Conservation (phyloP, 495 filamentous ascomycete genomes). For the Penicillium taxi region DNA sequence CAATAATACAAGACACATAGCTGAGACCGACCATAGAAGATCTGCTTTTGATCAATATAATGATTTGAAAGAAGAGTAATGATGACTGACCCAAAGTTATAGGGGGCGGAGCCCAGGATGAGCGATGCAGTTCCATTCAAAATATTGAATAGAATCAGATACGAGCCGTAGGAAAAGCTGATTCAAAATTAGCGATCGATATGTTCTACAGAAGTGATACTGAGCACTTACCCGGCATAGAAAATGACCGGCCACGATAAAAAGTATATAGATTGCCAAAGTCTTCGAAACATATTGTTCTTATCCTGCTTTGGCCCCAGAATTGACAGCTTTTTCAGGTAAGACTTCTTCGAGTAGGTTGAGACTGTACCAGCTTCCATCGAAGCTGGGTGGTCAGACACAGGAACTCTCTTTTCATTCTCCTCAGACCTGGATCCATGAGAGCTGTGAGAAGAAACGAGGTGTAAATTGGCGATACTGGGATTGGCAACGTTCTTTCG, state of each 20-base stretch:
- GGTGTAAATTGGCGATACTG: slow-evolving; percentile 6
- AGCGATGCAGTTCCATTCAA: slow-evolving; percentile 57
- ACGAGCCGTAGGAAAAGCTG: slow-evolving; percentile 54
- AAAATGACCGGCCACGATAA: slow-evolving; percentile 56
- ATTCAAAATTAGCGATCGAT: slow-evolving; percentile 3
- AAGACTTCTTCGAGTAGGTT: slow-evolving; percentile 38
- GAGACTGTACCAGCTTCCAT: slow-evolving; percentile 16
- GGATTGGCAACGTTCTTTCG: slow-evolving; percentile 17
- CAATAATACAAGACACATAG: slow-evolving; percentile 52
- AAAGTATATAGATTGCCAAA: slow-evolving; percentile 34
- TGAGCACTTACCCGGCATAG: slow-evolving; percentile 45
- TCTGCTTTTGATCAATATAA: slow-evolving; percentile 12
- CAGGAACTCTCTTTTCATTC: slow-evolving; percentile 15
- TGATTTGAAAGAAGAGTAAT: background rate
- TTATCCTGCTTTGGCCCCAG: slow-evolving; percentile 38
- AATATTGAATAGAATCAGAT: slow-evolving; percentile 59
- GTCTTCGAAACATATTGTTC: slow-evolving; percentile 42
- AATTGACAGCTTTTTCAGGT: slow-evolving; percentile 47
- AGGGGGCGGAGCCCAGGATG: slow-evolving; percentile 48
- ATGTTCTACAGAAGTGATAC: background rate
- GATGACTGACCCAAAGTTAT: slow-evolving; percentile 42
- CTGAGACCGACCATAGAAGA: slow-evolving; percentile 55
- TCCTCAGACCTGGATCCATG: slow-evolving; percentile 9
- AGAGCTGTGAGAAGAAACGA: slow-evolving; percentile 8
- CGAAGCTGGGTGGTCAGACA: slow-evolving; percentile 5